phyloP scores from a whole-genome alignment of 2,329 filamentous ascomycete species.

The Elsinoe batatas region DNA sequence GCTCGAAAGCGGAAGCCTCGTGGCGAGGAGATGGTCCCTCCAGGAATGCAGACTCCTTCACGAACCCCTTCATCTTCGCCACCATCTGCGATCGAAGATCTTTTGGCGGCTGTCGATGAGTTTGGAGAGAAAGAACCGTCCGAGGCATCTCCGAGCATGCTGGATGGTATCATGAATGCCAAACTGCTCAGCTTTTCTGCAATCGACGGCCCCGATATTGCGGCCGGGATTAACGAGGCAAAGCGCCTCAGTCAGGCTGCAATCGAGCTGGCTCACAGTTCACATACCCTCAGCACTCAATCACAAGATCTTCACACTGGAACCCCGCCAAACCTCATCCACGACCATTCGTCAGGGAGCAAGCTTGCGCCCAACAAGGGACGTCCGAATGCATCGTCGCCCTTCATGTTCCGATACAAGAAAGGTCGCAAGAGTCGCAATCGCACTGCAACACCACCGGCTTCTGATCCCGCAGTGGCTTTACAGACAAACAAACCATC shows the following conservation, averaged over 20 bases:
- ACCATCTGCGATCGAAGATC: background rate
- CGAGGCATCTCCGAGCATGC: background rate
- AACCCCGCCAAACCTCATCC: background rate
- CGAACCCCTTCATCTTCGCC: slow-evolving; percentile 3
- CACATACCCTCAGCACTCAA: background rate
- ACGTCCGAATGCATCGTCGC: background rate
- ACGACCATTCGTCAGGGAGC: background rate
- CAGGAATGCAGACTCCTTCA: background rate
- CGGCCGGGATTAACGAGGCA: background rate
- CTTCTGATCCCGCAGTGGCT: background rate
- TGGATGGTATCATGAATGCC: background rate
- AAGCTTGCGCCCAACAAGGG: background rate
- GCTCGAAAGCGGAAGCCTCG: no score
- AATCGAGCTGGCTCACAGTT: background rate
- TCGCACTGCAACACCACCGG: background rate
- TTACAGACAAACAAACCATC: background rate
- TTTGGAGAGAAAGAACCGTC: background rate
- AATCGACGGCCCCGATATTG: background rate
- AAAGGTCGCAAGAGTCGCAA: background rate
- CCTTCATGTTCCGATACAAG: slow-evolving; percentile 8
- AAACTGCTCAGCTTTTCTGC: slow-evolving; percentile 1
- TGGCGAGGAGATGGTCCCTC: background rate
- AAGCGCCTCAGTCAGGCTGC: slow-evolving; percentile 11
- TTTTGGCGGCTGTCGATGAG: background rate
- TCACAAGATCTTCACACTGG: background rate